Base-by-base conservation (phyloP, 1,139 yeast species). In the Protomyces arabidopsidicola region DNA sequence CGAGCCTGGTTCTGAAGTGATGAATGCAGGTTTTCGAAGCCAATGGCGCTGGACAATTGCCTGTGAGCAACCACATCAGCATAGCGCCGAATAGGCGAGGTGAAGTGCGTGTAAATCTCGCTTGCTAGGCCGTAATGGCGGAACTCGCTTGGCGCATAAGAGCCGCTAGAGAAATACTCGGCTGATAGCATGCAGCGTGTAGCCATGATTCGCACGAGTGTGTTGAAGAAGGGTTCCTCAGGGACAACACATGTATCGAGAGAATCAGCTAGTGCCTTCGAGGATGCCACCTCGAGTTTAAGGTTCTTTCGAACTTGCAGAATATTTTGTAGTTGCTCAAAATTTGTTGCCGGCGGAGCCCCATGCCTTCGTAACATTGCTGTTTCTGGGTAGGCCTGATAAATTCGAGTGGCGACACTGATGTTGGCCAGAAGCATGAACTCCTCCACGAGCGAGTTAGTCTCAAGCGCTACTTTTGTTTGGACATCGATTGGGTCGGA, bases 101-200 rank as follows among this genome's bases (percentile, higher is more conserved):
- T 95, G 79, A 91, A 95, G 81, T 95, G 99, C 0, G 99, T 95
- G 75, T 95, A 95, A 55, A 95, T 95, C 71, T 90, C 97, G 63
- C 93, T 91, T 0, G 99, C 99, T 67, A 95, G 81, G 73, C 99
- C 99, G 75, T 95, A 95, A 79, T 95, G 99, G 67, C 86, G 85
- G 77, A 90, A 95, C 69, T 95, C 98, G n/a, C 96, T 85, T 72
- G 89, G 89, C 6, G 96, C 89, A 71, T 81, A 89, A 16, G 88
- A 84, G n/a, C 99, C 98, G 0, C 97, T 84, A 6, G 96, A 86
- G 79, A 95, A 95, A 74, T 95, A 95, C 72, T 93, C 98, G 1
- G 99, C 99, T 1, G 98, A 97, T 88, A 90, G 89, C 98, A 95
- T 95, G 77, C 98, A 93, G 72, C 99, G 83, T 0, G 99, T 95